Evolutionary conservation across 2,329 filamentous ascomycete genomes (phyloP), one percentile per base, ranked within the genome.

Genomic region (Fusarium chaquense): DNA sequence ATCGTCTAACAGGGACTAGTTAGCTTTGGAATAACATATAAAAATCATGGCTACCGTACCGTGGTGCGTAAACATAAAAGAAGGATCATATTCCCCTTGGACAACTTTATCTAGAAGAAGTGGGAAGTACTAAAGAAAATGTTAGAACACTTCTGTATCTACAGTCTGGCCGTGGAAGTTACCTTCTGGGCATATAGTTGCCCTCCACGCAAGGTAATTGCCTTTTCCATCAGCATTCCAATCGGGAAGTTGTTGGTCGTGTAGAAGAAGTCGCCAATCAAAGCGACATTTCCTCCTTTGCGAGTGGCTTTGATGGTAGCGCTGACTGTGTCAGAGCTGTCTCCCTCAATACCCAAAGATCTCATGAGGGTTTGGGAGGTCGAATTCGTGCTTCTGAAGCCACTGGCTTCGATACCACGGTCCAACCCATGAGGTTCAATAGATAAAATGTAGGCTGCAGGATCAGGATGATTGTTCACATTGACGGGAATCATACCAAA

Each of bases 171-270:
- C 2, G 6, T 10, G 30, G 30, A 30, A 8, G 9, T 30, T 30
- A 59, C 56, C 50, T 59, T 59, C 15, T 59, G 50, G 3, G 56
- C 50, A 4, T 59, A 46, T 3, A 59, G 56, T 20, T 59, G 56
- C 16, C 56, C 56, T 33, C 50, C 56, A 2, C 56, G 56, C 2
- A 59, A 5, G 15, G 57, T 59, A 5, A 59, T 59, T 2, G 24
- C 51, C 26, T 57, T 59, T 18, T 57, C 50, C 57, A 59, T 59
- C 5, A 59, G 2, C 57, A 59, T 59, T 45, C 57, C 57, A 15
- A 59, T 57, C 2, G 56, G 57, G 5, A 59, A 59, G 32, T 57
- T 59, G 4, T 59, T 59, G 0, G 57, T 59, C 1, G 16, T 16
- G 9, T 45, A 59, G 32, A 58, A 58, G 4, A 58, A 56, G 12